Base-by-base conservation (phyloP, 73 alveolate species). In the Paramecium bursaria region DNA sequence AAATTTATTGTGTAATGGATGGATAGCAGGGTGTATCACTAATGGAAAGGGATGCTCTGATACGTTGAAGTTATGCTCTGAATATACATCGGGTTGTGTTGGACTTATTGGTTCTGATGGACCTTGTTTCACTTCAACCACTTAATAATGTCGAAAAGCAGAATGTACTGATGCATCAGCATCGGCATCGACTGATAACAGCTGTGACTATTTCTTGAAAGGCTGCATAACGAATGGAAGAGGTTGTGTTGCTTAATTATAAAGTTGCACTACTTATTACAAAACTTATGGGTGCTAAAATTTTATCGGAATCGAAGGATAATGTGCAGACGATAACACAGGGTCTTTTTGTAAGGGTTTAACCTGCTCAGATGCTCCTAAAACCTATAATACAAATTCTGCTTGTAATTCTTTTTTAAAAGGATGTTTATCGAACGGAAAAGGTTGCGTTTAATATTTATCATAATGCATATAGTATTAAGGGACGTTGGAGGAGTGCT, bases 151-250 rank as follows among this genome's bases (percentile, higher is more conserved):
- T 30, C 27, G 52, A 29, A 42, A 23, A 5, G 27, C 13, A n/a
- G 33, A 23, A 29, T 57, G 76, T 30, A 57, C 31, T 27, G 76
- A 57, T 0, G 76, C 76, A 23, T 48, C 27, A 30, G 13, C 82
- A 4, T 21, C 44, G 7, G 82, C 82, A 21, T 39, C 50, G 39
- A 67, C 60, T 31, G 55, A 67, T 67, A 10, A 15, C 14, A 57
- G 44, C 33, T 67, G 82, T 17, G 55, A 17, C 2, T 53, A 53
- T 4, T 67, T 67, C 44, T 2, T 67, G 22, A 67, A 23, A 10
- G 82, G 82, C 21, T 67, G 82, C 22, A 67, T 35, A 67, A 67
- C 82, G 17, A 30, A 42, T 14, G 82, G 82, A 21, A 14, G 35
- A 15, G 82, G 82, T 15, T 67, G 82, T 67, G 82, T 67, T 0